Evolutionary conservation across 495 filamentous ascomycete species (phyloP).

Genomic region (Glarea lozoyensis): DNA sequence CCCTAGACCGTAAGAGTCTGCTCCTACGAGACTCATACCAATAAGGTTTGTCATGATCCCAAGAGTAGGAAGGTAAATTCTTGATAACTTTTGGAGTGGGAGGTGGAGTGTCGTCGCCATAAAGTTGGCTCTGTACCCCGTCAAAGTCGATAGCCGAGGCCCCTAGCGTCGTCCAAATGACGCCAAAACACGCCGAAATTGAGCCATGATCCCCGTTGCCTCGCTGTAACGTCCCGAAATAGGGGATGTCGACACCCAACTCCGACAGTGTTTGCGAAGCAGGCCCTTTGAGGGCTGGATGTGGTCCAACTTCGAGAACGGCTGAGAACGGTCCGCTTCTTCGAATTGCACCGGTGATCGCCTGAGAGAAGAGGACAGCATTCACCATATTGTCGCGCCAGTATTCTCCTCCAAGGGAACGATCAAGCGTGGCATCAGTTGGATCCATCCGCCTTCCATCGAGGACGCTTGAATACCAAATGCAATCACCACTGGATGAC

Average conservation of each 20-base stretch:
- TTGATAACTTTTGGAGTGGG: slow-evolving; percentile 13
- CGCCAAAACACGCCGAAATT: slow-evolving; percentile 24
- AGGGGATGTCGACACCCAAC: slow-evolving; percentile 8
- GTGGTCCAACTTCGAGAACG: slow-evolving; percentile 42
- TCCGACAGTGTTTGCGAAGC: slow-evolving; percentile 19
- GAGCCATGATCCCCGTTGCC: slow-evolving; percentile 18
- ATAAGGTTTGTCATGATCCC: slow-evolving; percentile 32
- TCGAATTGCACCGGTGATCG: slow-evolving; percentile 20
- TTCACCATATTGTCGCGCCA: slow-evolving; percentile 51
- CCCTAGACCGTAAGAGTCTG: slow-evolving; percentile 5
- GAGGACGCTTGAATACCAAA: slow-evolving; percentile 7
- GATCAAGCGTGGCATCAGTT: neutral
- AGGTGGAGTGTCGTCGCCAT: neutral
- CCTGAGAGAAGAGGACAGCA: slow-evolving; percentile 46
- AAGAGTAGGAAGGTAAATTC: slow-evolving; percentile 37
- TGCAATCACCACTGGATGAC: slow-evolving; percentile 13
- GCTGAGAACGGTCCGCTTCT: slow-evolving; percentile 21
- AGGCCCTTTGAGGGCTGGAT: slow-evolving; percentile 39
- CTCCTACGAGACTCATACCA: slow-evolving; percentile 36
- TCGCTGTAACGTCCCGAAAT: slow-evolving; percentile 17
- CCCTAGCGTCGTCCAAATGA: slow-evolving; percentile 21
- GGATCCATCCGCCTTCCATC: neutral
- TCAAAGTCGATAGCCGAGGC: neutral
- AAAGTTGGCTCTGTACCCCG: neutral
- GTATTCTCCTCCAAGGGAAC: slow-evolving; percentile 28